Base-by-base conservation (phyloP, 495 filamentous ascomycete genomes). In the Penicillium cataractarum region DNA sequence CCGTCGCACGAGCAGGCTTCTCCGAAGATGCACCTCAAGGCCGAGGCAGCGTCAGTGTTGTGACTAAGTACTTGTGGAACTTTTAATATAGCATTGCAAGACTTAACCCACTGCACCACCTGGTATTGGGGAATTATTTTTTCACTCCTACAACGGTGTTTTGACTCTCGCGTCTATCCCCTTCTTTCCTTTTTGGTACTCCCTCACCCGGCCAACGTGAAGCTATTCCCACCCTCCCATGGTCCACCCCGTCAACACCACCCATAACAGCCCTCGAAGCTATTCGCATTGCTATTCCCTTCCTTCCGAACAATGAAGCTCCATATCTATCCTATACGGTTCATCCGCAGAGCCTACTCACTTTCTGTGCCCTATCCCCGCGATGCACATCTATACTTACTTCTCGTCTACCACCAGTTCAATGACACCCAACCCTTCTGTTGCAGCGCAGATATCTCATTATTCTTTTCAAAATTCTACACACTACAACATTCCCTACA, bases 81-180 rank as follows among this genome's bases (percentile, higher is more conserved):
- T 50, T 50, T 50, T 29, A 9, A 50, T 27, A 50, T 17, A 50
- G 46, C 29, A 50, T 50, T 50, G 22, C 46, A 27, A 50, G 46
- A 27, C 46, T 9, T 29, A 29, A 27, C 22, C 24, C 24, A 50
- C 26, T 29, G 46, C 3, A 7, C 24, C 15, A 50, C 19, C 15
- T 6, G 46, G 46, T 29, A 50, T 50, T 50, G 46, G 22, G 46
- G 24, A 29, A 8, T 50, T 50, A 7, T 6, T 6, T 2, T 12
- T 24, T 5, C 1, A 50, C 4, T 9, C 24, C 1, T 50, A n/a
- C n/a, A n/a, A n/a, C n/a, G n/a, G n/a, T 6, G n/a, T 7, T 17
- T 12, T 50, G 26, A 4, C 4, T n/a, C 13, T 17, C 29, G 26
- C 2, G 13, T 26, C 12, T 13, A 15, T n/a, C 13, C 13, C 12